Base-by-base conservation (phyloP, 1,139 yeast species). In the Geotrichum klebahnii region DNA sequence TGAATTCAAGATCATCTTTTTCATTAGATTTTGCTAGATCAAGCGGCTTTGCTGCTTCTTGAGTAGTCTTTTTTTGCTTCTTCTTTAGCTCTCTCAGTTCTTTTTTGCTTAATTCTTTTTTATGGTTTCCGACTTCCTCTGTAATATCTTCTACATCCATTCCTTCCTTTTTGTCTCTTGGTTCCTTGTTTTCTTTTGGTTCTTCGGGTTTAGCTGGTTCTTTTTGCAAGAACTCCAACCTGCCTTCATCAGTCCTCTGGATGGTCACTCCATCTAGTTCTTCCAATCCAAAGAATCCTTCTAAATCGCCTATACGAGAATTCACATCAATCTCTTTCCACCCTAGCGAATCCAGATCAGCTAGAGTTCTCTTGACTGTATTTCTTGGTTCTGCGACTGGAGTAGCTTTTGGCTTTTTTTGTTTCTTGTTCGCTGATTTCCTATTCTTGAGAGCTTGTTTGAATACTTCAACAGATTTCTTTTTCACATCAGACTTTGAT, bases 261-360 rank as follows among this genome's bases (percentile, higher is more conserved):
- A 90, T 90, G 60, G 79, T 90, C 22, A 90, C 97, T 24, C 96
- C 97, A 49, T 89, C 97, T 48, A 92, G 78, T 65, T 92, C 98
- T 66, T 92, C 97, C 38, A 92, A 70, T 0, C 97, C 98, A 67
- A 81, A 87, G 59, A 89, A 83, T 0, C 97, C 97, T 60, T 84
- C 90, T 63, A 84, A 85, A 65, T 87, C 95, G 53, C 83, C 96
- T 54, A 87, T 67, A 34, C 88, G 82, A 2, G 50, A 44, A 57
- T 86, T 92, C 45, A 92, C 78, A 1, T 83, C 84, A 12, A 88
- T 95, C 3, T 81, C 68, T 59, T 84, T 84, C 98, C 98, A 92
- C 6, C 57, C 52, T 40, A 69, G 55, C n/a, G 65, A 63, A 35
- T 66, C 61, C 19, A 64, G 53, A 32, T 57, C 51, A 1, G 41